Percentiles rank a stretch among this genome's conserved stretches.
Evolutionary conservation across 2,329 filamentous ascomycete genomes (phyloP).

Genomic region (Phaeosphaeria sp.): DNA sequence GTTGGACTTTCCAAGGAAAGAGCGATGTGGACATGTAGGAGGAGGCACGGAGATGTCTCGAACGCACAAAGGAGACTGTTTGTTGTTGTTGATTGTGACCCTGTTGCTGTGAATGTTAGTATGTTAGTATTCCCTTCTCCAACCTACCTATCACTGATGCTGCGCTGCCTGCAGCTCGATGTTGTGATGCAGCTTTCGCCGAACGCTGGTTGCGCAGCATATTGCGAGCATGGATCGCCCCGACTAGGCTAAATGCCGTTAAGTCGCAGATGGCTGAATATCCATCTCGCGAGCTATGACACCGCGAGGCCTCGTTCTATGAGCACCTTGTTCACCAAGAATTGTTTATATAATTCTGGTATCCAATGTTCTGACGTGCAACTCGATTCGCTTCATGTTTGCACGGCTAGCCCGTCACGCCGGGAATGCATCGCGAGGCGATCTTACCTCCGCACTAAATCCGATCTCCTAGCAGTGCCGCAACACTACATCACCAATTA

Average conservation of each 20-base stretch:
- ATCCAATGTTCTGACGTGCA: not conserved
- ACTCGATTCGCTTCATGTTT: not conserved
- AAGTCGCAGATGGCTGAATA: constrained; percentile 4
- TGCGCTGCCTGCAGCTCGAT: constrained; percentile 25
- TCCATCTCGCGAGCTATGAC: constrained; percentile 1
- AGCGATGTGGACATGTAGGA: constrained; percentile 28
- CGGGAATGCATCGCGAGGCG: not conserved
- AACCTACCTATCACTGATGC: constrained; percentile 10
- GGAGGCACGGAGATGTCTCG: constrained; percentile 12
- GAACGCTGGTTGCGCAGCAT: constrained; percentile 13
- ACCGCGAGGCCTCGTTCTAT: not conserved
- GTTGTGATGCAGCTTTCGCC: constrained; percentile 18
- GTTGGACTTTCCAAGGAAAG: constrained; percentile 22
- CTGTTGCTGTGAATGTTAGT: constrained; percentile 16
- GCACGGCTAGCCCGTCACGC: not conserved
- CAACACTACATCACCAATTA: not conserved
- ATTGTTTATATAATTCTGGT: not conserved
- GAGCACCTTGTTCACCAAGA: constrained; percentile 2
- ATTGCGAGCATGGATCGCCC: constrained; percentile 11
- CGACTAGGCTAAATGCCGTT: constrained; percentile 16
- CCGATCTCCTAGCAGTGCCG: not conserved
- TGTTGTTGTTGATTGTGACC: not conserved
- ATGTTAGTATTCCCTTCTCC: constrained; percentile 17
- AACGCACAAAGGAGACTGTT: constrained; percentile 2
- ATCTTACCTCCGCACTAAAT: not conserved